A percentile compares a stretch with the other conserved stretches of the same genome.
These are phyloP conservation scores for Phyllosticta ampelicida DNA, from an alignment of 2,329 filamentous ascomycete genomes.

Conservation along the genomic window DNA sequence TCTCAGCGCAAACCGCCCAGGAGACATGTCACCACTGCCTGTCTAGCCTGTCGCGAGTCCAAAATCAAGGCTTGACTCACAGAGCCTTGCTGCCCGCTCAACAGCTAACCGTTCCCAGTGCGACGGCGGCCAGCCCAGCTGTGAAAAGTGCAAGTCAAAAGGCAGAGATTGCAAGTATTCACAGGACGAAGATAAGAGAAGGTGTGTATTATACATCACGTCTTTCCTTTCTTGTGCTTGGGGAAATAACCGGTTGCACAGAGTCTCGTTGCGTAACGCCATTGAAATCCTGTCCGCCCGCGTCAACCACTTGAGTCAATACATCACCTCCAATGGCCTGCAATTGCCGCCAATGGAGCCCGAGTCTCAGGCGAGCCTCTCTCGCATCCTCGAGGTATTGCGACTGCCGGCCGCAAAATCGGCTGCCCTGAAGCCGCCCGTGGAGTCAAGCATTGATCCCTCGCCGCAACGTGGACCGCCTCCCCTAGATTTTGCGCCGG, in stretches of 20 bases:
- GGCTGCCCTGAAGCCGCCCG: neutral
- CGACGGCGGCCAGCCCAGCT: slow-evolving; percentile 10
- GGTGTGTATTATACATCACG: neutral
- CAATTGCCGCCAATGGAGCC: slow-evolving; percentile 9
- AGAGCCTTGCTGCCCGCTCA: neutral
- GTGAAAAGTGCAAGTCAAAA: slow-evolving; percentile 11
- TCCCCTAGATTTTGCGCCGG: slow-evolving; percentile 3
- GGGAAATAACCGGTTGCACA: neutral
- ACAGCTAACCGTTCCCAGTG: slow-evolving; percentile 9
- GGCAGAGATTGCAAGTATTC: slow-evolving; percentile 10
- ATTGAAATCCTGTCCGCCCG: slow-evolving; percentile 8
- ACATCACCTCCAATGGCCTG: slow-evolving; percentile 8
- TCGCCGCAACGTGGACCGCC: slow-evolving; percentile 4
- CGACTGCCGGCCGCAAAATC: slow-evolving; percentile 8
- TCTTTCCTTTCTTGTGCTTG: neutral
- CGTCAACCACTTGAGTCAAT: slow-evolving; percentile 9
- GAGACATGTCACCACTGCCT: slow-evolving; percentile 10
- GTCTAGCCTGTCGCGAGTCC: slow-evolving; percentile 11
- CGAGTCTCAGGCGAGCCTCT: neutral
- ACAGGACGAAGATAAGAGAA: slow-evolving; percentile 10
- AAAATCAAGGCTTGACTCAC: slow-evolving; percentile 11
- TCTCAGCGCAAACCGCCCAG: slow-evolving; percentile 7
- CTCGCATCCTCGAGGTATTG: slow-evolving; percentile 7
- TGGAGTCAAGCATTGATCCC: neutral
- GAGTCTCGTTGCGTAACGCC: slow-evolving; percentile 10